A percentile compares a stretch with the other conserved stretches of the same genome.
These are phyloP conservation scores for Monosporozyma aerobia DNA, from an alignment of 805 yeast species.

Conservation along the genomic window DNA sequence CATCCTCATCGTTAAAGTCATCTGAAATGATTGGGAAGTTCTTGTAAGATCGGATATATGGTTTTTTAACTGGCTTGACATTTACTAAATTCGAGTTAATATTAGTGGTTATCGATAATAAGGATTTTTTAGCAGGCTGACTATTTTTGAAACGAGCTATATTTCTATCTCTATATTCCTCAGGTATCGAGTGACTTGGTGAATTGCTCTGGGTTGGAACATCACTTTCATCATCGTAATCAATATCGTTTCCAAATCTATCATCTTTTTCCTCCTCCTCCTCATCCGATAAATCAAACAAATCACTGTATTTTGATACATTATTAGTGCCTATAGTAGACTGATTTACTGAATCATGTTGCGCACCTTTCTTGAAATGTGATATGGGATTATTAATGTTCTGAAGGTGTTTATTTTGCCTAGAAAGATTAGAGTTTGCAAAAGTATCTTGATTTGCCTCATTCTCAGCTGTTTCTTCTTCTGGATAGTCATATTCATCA, in stretches of 20 bases:
- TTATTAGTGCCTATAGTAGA: background rate
- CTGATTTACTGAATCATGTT: background rate
- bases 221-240: background rate
- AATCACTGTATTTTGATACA: conserved; percentile 11
- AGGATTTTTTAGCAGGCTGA: background rate
- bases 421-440: background rate
- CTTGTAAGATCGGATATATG: background rate
- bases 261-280: conserved; percentile 14
- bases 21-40: background rate
- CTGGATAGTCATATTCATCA: background rate
- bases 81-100: background rate
- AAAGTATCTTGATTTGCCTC: background rate
- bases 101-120: background rate
- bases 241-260: background rate
- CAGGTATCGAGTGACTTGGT: background rate
- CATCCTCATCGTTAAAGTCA: background rate
- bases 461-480: background rate
- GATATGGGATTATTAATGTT: background rate
- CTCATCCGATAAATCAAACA: conserved; percentile 20
- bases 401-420: background rate
- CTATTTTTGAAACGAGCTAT: background rate
- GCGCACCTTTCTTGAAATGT: background rate
- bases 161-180: background rate
- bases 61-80: background rate
- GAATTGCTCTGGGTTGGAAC: background rate